Conservation (phyloP, 1,284 basidiomycete genomes). For the Mrakiaceae sp. region DNA sequence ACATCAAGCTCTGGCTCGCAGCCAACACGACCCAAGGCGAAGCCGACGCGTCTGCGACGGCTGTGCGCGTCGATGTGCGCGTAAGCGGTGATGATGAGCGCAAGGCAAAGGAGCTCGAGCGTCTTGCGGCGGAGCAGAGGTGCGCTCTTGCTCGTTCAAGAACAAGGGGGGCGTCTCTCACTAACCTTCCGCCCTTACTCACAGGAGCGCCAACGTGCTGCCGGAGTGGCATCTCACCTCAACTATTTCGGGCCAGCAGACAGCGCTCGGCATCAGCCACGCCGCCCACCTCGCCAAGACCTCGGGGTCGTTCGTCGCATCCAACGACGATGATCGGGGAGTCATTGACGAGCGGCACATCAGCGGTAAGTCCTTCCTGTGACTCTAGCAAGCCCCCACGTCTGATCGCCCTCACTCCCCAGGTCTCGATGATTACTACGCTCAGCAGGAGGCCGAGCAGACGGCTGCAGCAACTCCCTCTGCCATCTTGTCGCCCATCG, state of each 20-base stretch:
- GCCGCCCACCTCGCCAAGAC: conserved; percentile 3
- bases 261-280: conserved; percentile 54
- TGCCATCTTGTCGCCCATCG: not conserved
- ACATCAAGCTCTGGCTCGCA: conserved; percentile 64
- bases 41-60: conserved; percentile 20
- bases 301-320: not conserved
- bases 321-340: not conserved
- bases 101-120: conserved; percentile 51
- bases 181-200: not conserved
- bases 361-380: not conserved
- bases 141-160: conserved; percentile 18
- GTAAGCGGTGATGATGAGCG: conserved; percentile 28
- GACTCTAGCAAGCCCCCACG: not conserved
- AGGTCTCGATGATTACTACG: conserved; percentile 15
- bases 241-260: conserved; percentile 84
- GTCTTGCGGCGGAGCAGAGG: conserved; percentile 61
- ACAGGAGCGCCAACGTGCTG: conserved; percentile 67
- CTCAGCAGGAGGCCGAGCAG: not conserved
- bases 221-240: conserved; percentile 90
- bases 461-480: not conserved
- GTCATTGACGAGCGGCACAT: conserved; percentile 2
- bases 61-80: conserved; percentile 10
- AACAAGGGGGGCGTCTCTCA: not conserved
- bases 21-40: conserved; percentile 54
- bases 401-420: not conserved